Evolutionary conservation across 768 basidiomycete species (phyloP), one percentile per base, ranked within the genome.

Genomic region (Glaciozyma martinii): DNA sequence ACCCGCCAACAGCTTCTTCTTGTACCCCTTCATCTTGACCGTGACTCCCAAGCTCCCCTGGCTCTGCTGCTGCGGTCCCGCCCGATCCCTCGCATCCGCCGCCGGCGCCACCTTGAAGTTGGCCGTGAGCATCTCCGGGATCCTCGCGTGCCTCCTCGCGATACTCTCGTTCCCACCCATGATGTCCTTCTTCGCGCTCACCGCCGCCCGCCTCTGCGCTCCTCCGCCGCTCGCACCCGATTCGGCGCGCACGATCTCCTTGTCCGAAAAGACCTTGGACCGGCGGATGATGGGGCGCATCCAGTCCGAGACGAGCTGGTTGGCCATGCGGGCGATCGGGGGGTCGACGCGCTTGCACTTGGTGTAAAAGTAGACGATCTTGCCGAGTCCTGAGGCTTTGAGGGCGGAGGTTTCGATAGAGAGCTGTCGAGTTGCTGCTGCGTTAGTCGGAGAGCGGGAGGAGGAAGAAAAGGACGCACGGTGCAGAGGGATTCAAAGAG

Each of bases 341-440:
- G 87, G 82, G 6, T 86, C 86, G 55, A 91, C 90, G 53, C 90
- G 87, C 76, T 87, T 90, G 81, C 87, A 89, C 74, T 92, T 92
- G 29, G 92, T 94, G 80, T 99, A 99, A 78, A 98, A 98, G 33
- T 94, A 79, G 46, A 98, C 80, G 71, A 98, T 82, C 63, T 86
- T 86, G 21, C 95, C 95, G 6, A 99, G 81, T 0, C 86, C 85
- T 1, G 89, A 89, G 75, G 94, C 90, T 75, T 93, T 94, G 71
- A 99, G 85, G 8, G 89, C 89, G 25, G 84, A 77, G 40, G 85
- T 85, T 77, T 97, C 94, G 74, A 97, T 92, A 72, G 88, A 88
- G 86, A 98, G 90, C 80, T 79, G 66, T 33, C n/a, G n/a, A n/a
- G n/a, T n/a, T n/a, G n/a, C 12, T 40, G 29, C 5, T 18, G 47